Evolutionary conservation across 2,329 filamentous ascomycete genomes (phyloP).

Genomic region (Verticillium isaacii): DNA sequence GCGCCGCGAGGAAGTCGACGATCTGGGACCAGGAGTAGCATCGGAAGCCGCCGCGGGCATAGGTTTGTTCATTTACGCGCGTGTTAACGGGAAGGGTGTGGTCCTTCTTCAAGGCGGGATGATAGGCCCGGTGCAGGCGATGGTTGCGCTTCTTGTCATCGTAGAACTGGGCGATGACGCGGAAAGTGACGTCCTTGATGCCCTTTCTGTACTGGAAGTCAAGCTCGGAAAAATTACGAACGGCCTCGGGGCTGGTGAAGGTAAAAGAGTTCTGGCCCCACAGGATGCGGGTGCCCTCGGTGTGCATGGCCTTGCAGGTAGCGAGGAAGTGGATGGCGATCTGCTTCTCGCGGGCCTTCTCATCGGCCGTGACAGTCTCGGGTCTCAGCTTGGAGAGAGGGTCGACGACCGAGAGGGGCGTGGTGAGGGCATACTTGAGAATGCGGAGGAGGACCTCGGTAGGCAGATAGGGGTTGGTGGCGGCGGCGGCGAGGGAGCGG

Average conservation of each 20-base stretch:
- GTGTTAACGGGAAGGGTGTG: conserved; percentile 35
- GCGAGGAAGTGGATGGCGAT: conserved; percentile 49
- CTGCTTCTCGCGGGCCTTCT: conserved; percentile 39
- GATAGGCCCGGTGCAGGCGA: conserved; percentile 30
- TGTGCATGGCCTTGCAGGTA: conserved; percentile 43
- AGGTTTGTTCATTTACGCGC: conserved; percentile 37
- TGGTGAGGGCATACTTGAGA: conserved; percentile 45
- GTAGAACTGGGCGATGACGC: conserved; percentile 51
- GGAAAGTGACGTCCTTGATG: conserved; percentile 43
- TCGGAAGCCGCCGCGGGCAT: conserved; percentile 47
- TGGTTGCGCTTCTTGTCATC: conserved; percentile 34
- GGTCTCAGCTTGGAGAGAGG: conserved; percentile 40
- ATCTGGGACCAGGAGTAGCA: conserved; percentile 52
- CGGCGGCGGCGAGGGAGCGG: conserved; percentile 8
- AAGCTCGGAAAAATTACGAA: conserved; percentile 45
- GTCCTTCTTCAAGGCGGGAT: conserved; percentile 34
- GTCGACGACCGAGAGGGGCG: conserved; percentile 45
- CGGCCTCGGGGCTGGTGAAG: conserved; percentile 47
- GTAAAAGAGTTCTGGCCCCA: conserved; percentile 49
- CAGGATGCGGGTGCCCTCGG: conserved; percentile 43
- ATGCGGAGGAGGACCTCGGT: conserved; percentile 49
- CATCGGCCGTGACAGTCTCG: conserved; percentile 37
- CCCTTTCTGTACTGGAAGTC: conserved; percentile 33
- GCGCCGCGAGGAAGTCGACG: conserved; percentile 44
- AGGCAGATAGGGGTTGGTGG: conserved; percentile 37